Evolutionary conservation across 2,329 filamentous ascomycete species (phyloP), one percentile per base, ranked within the genome.

Genomic region (Tolypocladium cylindrosporum): DNA sequence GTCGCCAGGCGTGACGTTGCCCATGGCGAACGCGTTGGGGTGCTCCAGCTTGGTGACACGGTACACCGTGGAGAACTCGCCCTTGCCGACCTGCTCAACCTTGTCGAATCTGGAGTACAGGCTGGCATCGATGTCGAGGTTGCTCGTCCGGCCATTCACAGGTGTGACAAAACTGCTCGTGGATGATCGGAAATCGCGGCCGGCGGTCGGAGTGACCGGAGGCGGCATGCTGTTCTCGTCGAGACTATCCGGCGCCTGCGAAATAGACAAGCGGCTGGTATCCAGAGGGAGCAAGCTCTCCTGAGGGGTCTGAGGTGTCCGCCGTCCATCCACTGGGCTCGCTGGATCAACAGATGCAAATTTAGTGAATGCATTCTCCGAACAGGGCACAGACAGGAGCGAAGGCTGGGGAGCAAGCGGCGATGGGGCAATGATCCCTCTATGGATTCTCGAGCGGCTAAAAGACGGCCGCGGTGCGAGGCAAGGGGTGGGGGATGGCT

Each of bases 1-100:
- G 31, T 65, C 76, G 13, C 77, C 76, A 1, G 81, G 76, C 1
- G 79, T 81, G 60, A 72, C 72, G 52, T 75, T 75, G 57, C 78
- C 72, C 55, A 72, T 67, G 59, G 73, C 65, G 63, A 74, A 68
- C 42, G 72, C 65, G 61, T 66, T 67, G 43, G 66, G 63, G 40
- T 67, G 64, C 50, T 70, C 68, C 40, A 63, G 60, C 59, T 71
- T 70, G 16, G 84, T 84, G 5, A 96, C 92, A 41, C 88, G 85
- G 71, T 91, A 99, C 1, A 99, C 94, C 58, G 89, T 84, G 0
- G 94, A 97, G 69, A 99, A 99, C 70, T 97, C 93, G 59, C 94
- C 94, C 60, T 87, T 87, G 54, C 93, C 93, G 63, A 93, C 82
- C 59, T 87, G 80, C 65, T 91, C 89, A 14, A 95, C 88, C 60